These are phyloP conservation scores for Tricholoma furcatifolium DNA, from an alignment of 768 basidiomycete genomes.

Conservation along the genomic window DNA sequence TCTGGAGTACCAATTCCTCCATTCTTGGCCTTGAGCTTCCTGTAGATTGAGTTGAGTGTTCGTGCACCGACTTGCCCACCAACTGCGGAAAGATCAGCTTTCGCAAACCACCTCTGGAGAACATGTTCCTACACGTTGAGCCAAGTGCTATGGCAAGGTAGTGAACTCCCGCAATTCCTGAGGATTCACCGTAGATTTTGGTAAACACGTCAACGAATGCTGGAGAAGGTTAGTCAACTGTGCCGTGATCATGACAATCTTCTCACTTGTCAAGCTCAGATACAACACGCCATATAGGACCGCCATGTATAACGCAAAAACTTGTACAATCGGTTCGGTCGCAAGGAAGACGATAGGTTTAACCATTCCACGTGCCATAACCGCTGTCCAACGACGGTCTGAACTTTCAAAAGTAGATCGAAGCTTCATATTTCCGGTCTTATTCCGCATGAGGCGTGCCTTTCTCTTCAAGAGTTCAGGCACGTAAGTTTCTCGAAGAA, in stretches of 20 bases:
- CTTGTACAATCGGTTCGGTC: constrained; percentile 61
- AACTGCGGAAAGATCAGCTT: constrained; percentile 15
- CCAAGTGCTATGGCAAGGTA: constrained; percentile 64
- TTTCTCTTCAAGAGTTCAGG: constrained; percentile 46
- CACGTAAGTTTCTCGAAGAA: constrained; percentile 40
- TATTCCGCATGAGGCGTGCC: constrained; percentile 36
- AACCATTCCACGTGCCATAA: constrained; percentile 47
- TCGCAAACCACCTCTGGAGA: constrained; percentile 9
- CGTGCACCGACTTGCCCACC: constrained; percentile 42
- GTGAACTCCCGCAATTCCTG: constrained; percentile 58
- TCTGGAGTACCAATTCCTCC: constrained; percentile 57
- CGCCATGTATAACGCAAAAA: constrained; percentile 57
- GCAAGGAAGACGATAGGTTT: constrained; percentile 57
- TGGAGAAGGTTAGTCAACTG: constrained; percentile 19
- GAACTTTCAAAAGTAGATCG: constrained; percentile 41
- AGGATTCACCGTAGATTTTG: constrained; percentile 42
- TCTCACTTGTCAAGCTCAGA: constrained; percentile 34
- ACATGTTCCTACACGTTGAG: constrained; percentile 36
- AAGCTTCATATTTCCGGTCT: constrained; percentile 27
- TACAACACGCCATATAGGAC: constrained; percentile 56
- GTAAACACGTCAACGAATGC: constrained; percentile 55
- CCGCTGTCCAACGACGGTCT: constrained; percentile 38
- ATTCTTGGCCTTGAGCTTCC: constrained; percentile 41
- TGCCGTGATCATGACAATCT: constrained; percentile 4
- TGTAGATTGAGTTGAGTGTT: constrained; percentile 47